Evolutionary conservation across 2,329 filamentous ascomycete genomes (phyloP).

Genomic region (Colletotrichum euphorbiae): DNA sequence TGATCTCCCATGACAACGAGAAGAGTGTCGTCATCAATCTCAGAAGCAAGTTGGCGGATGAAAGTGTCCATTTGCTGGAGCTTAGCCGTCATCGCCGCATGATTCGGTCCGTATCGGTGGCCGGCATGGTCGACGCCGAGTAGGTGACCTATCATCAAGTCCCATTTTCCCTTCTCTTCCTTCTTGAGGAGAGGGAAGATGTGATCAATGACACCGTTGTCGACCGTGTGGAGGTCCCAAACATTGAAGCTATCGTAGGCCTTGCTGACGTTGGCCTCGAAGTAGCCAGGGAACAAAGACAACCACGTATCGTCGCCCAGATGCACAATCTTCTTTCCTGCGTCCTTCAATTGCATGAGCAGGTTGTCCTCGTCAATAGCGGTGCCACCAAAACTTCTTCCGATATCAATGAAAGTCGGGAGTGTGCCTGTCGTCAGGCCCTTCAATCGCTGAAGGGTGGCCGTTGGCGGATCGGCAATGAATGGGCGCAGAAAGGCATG

Average conservation of each 20-base stretch:
- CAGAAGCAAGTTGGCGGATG: conserved; percentile 75
- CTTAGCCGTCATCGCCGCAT: conserved; percentile 91
- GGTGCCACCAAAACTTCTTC: conserved; percentile 94
- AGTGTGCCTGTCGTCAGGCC: conserved; percentile 94
- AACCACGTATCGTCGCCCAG: conserved; percentile 99
- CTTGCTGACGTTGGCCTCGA: conserved; percentile 85
- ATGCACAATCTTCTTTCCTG: conserved; percentile 83
- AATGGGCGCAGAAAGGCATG: conserved; percentile 94
- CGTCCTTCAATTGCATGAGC: conserved; percentile 73
- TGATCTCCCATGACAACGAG: conserved; percentile 99
- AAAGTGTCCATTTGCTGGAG: conserved; percentile 90
- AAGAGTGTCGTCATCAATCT: conserved; percentile 86
- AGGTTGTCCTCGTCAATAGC: conserved; percentile 93
- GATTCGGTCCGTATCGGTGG: conserved; percentile 93
- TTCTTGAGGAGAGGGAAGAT: conserved; percentile 83
- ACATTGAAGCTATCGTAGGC: conserved; percentile 98
- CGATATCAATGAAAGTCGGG: conserved; percentile 93
- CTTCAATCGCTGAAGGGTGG: conserved; percentile 91
- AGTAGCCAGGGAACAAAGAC: conserved; percentile 91
- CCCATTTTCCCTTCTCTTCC: conserved; percentile 79
- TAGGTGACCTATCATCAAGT: conserved; percentile 94
- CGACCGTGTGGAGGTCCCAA: conserved; percentile 96
- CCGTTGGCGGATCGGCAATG: conserved; percentile 95
- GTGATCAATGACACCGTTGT: conserved; percentile 93
- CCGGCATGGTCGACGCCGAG: conserved; percentile 97